Base-by-base conservation (phyloP, 805 yeast species). In the Cyberlindnera japonica region DNA sequence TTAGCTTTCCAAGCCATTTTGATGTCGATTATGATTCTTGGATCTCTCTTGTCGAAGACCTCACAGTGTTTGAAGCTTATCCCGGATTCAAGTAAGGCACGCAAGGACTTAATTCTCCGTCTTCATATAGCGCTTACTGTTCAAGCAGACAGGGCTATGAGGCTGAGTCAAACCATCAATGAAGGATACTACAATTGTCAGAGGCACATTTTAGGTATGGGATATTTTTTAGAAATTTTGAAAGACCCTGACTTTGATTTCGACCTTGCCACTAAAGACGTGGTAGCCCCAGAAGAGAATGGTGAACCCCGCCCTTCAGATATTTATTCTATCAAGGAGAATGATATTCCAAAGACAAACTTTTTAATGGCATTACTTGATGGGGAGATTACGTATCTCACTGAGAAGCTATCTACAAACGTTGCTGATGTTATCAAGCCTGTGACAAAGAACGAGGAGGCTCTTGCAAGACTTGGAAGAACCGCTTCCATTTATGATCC, bases 231-330 rank as follows among this genome's bases (percentile, higher is more conserved):
- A 3, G 41, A 43, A 6, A 47, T 36, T 11, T 13, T 52, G 5
- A 47, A 37, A 18, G 40, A 43, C 16, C 52, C 57, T 13, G 13
- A 19, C 2, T 51, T 48, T 37, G 45, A 49, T 27, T 53, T 51
- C 31, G 34, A 37, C 13, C n/a, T 14, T 9, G 33, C 35, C 5
- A 5, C n/a, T 11, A 9, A 26, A 12, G 29, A n/a, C 26, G 10
- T 21, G 6, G 20, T n/a, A 5, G 13, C 18, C 5, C 20, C 12
- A 13, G 12, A 16, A 8, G 19, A 8, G 8, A 11, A n/a, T 14
- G 30, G n/a, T n/a, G n/a, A n/a, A n/a, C n/a, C n/a, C n/a, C n/a
- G n/a, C n/a, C n/a, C n/a, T n/a, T n/a, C n/a, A n/a, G n/a, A n/a
- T n/a, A n/a, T n/a, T n/a, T n/a, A n/a, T n/a, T n/a, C n/a, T n/a